A percentile compares a stretch with the other conserved stretches of the same genome.
Evolutionary conservation across 1,139 yeast genomes (phyloP).

Genomic region (Wickerhamomyces sp.): DNA sequence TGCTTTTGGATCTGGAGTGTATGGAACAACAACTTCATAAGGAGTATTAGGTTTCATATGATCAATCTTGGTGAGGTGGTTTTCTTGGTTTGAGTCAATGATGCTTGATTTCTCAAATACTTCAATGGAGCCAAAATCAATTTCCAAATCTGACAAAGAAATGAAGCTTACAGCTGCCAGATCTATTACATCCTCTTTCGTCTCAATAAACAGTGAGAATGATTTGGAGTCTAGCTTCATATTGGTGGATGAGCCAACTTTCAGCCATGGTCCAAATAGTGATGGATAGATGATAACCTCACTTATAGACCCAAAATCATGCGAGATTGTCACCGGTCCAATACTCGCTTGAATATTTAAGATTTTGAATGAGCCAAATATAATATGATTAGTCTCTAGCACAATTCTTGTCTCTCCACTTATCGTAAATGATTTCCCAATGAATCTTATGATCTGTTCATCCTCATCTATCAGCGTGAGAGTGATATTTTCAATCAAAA

Average conservation of each 20-base stretch:
- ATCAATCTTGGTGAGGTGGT: too few relatives aligned
- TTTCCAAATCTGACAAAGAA: background rate
- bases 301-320: constrained; percentile 14
- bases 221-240: constrained; percentile 19
- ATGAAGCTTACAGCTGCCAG: background rate
- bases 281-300: constrained; percentile 12
- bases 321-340: constrained; percentile 22
- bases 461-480: constrained; percentile 6
- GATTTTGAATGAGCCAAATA: constrained; percentile 23
- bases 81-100: too few relatives aligned
- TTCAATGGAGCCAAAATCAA: background rate
- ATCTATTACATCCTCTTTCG: constrained; percentile 7
- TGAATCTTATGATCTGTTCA: constrained; percentile 11
- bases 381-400: constrained; percentile 8
- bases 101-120: too few relatives aligned
- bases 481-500: constrained; percentile 1
- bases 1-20: constrained; percentile 10
- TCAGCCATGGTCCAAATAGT: constrained; percentile 2
- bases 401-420: constrained; percentile 2
- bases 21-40: constrained; percentile 23
- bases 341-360: constrained; percentile 18
- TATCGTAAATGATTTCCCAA: background rate
- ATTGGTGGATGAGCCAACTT: constrained; percentile 16
- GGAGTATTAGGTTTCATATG: background rate
- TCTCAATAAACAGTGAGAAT: constrained; percentile 19